These are phyloP conservation scores for Hypoxylon sp. DNA, from an alignment of 2,329 filamentous ascomycete genomes.

Conservation along the genomic window DNA sequence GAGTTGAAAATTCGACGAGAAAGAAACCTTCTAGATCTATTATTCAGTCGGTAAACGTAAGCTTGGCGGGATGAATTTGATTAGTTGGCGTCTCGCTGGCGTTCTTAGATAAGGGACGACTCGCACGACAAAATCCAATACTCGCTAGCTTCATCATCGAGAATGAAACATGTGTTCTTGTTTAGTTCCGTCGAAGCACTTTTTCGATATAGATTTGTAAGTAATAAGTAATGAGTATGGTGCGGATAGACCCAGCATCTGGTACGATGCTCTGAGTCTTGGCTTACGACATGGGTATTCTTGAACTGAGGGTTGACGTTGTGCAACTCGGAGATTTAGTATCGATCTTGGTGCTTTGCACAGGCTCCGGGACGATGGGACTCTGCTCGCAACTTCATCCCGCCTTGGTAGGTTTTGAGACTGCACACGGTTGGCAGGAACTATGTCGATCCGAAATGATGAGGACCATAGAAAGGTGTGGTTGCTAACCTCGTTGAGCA, in stretches of 20 bases:
- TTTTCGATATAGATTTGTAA: neutral
- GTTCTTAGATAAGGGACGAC: constrained; percentile 3
- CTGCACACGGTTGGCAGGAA: constrained; percentile 38
- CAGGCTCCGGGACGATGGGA: constrained; percentile 7
- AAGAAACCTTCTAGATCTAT: constrained; percentile 21
- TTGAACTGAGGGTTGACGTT: constrained; percentile 4
- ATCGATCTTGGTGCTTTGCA: constrained; percentile 1
- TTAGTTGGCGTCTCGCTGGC: constrained; percentile 30
- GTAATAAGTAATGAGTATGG: too few relatives aligned
- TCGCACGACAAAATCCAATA: constrained; percentile 6
- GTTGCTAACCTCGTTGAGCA: constrained; percentile 2
- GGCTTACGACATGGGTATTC: constrained; percentile 14
- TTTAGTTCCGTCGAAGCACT: constrained; percentile 6
- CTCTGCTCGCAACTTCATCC: constrained; percentile 8
- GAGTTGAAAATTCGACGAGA: constrained; percentile 31
- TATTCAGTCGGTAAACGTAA: constrained; percentile 7
- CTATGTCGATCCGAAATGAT: constrained; percentile 45
- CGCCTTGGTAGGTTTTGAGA: constrained; percentile 8
- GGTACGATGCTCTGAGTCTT: constrained; percentile 1
- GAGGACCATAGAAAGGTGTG: constrained; percentile 10
- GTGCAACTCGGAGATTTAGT: constrained; percentile 3
- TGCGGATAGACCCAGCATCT: neutral
- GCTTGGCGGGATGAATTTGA: constrained; percentile 12
- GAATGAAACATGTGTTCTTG: constrained; percentile 19
- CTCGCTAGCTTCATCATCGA: neutral